Conservation (phyloP, 2,329 filamentous ascomycete genomes). For the Ascocoryne sarcoides region DNA sequence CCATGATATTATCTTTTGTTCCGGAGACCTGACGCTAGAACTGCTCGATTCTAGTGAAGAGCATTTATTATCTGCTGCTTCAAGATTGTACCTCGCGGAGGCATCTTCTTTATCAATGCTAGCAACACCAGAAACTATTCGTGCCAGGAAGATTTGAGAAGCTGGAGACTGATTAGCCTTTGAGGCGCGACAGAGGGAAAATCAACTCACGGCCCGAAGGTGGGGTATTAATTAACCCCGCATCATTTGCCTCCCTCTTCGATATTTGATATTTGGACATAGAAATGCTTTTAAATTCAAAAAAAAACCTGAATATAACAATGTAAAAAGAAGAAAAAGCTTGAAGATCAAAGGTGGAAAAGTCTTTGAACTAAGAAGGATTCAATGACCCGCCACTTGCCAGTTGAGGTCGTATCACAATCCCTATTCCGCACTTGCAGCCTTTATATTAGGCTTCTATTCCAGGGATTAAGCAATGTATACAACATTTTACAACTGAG, state of each 20-base stretch:
- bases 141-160: constrained; percentile 12
- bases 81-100: constrained; percentile 33
- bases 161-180: constrained; percentile 3
- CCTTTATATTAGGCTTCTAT: no score
- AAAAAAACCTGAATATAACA: no score
- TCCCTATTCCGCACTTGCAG: no score
- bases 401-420: no score
- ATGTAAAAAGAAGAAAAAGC: no score
- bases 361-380: no score
- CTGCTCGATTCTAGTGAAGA: constrained; percentile 20
- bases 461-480: no score
- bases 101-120: constrained; percentile 34
- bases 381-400: no score
- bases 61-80: constrained; percentile 32
- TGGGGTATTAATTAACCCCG: constrained; percentile 7
- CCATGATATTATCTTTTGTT: constrained; percentile 23
- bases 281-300: no score
- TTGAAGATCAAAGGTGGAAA: no score
- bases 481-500: no score
- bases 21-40: constrained; percentile 11
- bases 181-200: not conserved
- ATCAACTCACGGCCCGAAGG: constrained; percentile 5
- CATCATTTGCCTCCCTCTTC: constrained; percentile 7
- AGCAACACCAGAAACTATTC: constrained; percentile 19
- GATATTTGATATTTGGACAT: not conserved